Base-by-base conservation (phyloP, 495 filamentous ascomycete species). In the Hypoxylon rickii region DNA sequence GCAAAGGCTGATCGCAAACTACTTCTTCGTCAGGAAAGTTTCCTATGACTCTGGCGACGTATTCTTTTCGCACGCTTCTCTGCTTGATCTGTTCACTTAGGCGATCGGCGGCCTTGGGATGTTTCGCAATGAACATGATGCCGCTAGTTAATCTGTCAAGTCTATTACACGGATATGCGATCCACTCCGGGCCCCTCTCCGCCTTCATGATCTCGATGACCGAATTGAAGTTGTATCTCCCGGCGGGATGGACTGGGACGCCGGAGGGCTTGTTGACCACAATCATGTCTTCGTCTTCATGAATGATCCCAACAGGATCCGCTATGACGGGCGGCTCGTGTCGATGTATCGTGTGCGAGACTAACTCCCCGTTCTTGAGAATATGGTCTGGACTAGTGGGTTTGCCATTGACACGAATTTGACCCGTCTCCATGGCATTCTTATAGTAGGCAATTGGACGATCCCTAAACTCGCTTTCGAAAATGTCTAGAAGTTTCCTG, bases 231-330 rank as follows among this genome's bases (percentile, higher is more conserved):
- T 92, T 89, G 73, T 98, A 98, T 16, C 94, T 86, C 10, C 94
- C 94, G 8, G 94, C 92, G 12, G 94, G 86, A 71, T 98, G 94
- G 0, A 98, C 94, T 0, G 94, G 94, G 15, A 98, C 81, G 8
- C 94, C 94, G 16, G 94, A 86, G 1, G 94, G 94, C 72, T 98
- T 98, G 73, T 96, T 91, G 66, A 98, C 96, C 44, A 96, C 92
- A 22, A 97, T 85, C 73, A 97, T 84, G 52, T 89, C 86, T 12
- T 95, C 84, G 61, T 95, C 89, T 72, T 98, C 94, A 68, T 95
- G 87, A 31, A 97, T 83, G 36, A 96, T 84, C 2, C 83, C 82
- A 31, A 97, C 88, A 0, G 88, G 81, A 10, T 87, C 76, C n/a
- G 81, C 84, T 2, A 88, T 89, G 18, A 96, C 88, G 3, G 94